phyloP scores from a whole-genome alignment of 169 alveolate genomes.

The Cryptosporidium sp. region DNA sequence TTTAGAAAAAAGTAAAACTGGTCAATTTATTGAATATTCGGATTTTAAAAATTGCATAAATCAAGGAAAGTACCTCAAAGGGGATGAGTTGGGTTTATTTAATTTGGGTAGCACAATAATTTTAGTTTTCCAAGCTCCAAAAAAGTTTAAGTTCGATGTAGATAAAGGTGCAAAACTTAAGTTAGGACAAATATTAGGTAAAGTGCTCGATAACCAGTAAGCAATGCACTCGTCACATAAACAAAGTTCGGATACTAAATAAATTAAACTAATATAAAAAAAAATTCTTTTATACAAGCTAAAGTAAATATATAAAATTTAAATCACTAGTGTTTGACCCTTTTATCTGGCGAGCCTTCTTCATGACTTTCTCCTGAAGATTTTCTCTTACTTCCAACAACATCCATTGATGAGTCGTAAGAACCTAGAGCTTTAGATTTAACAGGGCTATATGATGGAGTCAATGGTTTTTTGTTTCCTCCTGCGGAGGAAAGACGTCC shows the following conservation, averaged over 20 bases:
- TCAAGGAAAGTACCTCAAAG: slow-evolving; percentile 80
- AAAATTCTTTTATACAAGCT: neutral
- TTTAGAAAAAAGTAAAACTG: slow-evolving; percentile 50
- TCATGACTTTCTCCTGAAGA: slow-evolving; percentile 10
- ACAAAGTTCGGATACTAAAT: neutral
- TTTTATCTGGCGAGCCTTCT: slow-evolving; percentile 41
- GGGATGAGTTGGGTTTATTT: slow-evolving; percentile 90
- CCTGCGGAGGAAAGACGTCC: slow-evolving; percentile 74
- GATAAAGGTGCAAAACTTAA: slow-evolving; percentile 80
- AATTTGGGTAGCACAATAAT: slow-evolving; percentile 89
- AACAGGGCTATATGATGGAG: slow-evolving; percentile 69
- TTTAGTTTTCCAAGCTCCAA: slow-evolving; percentile 87
- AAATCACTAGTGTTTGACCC: slow-evolving; percentile 1
- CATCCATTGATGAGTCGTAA: slow-evolving; percentile 51
- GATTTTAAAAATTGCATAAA: slow-evolving; percentile 38
- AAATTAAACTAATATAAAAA: neutral
- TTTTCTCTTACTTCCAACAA: slow-evolving; percentile 40
- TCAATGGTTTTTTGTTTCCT: slow-evolving; percentile 43
- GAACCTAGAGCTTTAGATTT: slow-evolving; percentile 63
- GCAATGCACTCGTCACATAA: neutral
- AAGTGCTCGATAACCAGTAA: neutral
- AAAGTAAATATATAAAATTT: neutral
- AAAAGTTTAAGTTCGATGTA: slow-evolving; percentile 80
- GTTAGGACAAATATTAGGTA: slow-evolving; percentile 76
- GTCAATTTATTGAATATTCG: slow-evolving; percentile 46